These are phyloP conservation scores for Coemansia sp. DNA, from an alignment of 192 early-diverging fungal species.

Conservation along the genomic window DNA sequence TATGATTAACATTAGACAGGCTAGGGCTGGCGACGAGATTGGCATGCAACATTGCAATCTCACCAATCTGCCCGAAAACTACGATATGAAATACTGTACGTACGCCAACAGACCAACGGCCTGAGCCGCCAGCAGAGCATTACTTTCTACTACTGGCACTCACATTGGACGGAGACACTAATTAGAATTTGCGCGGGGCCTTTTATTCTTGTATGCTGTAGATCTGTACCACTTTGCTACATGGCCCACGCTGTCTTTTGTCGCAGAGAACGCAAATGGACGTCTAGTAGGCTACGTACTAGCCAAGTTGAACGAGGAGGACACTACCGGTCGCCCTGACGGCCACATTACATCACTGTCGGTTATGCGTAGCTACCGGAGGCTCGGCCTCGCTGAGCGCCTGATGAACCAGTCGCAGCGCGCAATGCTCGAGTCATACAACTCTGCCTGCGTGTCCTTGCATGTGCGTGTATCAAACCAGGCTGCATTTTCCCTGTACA, in stretches of 20 bases:
- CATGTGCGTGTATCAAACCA: constrained; percentile 94
- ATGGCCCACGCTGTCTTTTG: constrained; percentile 93
- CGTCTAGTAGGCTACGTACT: constrained; percentile 97
- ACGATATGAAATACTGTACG: constrained; percentile 95
- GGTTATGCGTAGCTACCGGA: constrained; percentile 94
- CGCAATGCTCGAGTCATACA: constrained; percentile 88
- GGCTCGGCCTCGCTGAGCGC: constrained; percentile 95
- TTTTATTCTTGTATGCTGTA: constrained; percentile 24
- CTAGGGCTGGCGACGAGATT: constrained; percentile 53
- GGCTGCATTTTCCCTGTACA: constrained; percentile 92
- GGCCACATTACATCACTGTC: constrained; percentile 98
- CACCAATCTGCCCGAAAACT: constrained; percentile 97
- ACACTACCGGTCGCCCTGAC: constrained; percentile 69
- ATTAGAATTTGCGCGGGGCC: not conserved
- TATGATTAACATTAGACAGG: constrained; percentile 54
- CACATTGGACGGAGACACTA: not conserved
- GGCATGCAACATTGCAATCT: constrained; percentile 98
- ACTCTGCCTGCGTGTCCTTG: constrained; percentile 85
- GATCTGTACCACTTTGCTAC: constrained; percentile 77
- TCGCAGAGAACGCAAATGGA: constrained; percentile 90
- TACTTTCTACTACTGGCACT: not conserved
- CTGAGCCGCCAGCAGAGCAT: not conserved
- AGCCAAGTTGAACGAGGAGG: constrained; percentile 95
- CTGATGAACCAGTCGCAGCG: constrained; percentile 88
- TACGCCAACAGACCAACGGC: constrained; percentile 45